A percentile compares a stretch with the other conserved stretches of the same genome.
These are phyloP conservation scores for Starmerella asiatica DNA, from an alignment of 805 yeast species.

Conservation along the genomic window DNA sequence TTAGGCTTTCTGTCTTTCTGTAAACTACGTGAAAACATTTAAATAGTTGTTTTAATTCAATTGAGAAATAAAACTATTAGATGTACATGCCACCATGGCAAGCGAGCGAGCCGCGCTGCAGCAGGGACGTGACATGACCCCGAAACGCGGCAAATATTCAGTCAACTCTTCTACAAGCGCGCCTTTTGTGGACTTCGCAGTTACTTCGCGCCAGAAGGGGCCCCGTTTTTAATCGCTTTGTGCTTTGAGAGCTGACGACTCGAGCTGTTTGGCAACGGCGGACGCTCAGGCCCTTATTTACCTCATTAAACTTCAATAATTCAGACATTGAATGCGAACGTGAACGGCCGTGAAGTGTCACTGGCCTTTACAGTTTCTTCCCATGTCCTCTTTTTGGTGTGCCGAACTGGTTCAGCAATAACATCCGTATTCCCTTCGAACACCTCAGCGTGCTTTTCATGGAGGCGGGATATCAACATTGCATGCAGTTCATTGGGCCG, in stretches of 20 bases:
- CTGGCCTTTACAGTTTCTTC: slow-evolving; percentile 4
- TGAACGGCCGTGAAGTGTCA: slow-evolving; percentile 7
- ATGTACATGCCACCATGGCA: too few species aligned
- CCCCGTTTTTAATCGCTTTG: slow-evolving; percentile 38
- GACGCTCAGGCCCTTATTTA: slow-evolving; percentile 67
- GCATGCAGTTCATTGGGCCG: slow-evolving; percentile 45
- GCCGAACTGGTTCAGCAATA: slow-evolving; percentile 25
- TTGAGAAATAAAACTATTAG: too few species aligned
- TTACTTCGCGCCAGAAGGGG: slow-evolving; percentile 54
- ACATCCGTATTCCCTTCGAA: slow-evolving; percentile 27
- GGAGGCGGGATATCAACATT: slow-evolving; percentile 41
- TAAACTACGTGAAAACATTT: too few species aligned
- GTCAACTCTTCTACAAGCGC: slow-evolving; percentile 59
- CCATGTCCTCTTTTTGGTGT: slow-evolving; percentile 7
- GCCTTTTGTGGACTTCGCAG: slow-evolving; percentile 66
- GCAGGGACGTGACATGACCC: slow-evolving; percentile 22
- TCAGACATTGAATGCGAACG: too few species aligned
- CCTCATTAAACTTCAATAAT: too few species aligned
- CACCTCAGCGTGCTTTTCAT: slow-evolving; percentile 28
- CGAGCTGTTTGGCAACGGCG: slow-evolving; percentile 80
- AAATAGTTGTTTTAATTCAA: too few species aligned
- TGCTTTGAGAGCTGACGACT: slow-evolving; percentile 61
- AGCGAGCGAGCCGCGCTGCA: too few species aligned
- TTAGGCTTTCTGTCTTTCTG: too few species aligned
- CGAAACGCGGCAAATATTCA: slow-evolving; percentile 13